Evolutionary conservation across 176 grass and related monocot genomes (phyloP).

Genomic region (Oryza nivara): DNA sequence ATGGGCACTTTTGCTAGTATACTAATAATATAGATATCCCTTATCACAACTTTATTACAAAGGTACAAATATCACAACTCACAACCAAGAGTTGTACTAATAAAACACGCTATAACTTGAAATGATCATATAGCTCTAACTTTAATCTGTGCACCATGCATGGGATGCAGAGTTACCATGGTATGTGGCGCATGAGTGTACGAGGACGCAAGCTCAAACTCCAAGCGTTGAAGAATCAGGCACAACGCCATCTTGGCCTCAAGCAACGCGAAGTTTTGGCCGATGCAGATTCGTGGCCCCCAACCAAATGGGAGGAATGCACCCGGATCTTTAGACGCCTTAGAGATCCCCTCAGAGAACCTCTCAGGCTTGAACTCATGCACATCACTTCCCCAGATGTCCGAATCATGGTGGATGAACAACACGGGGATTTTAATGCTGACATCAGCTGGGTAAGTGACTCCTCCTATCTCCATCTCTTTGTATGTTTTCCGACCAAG

Average conservation of each 20-base stretch:
- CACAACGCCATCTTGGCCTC: constrained; percentile 63
- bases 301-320: constrained; percentile 62
- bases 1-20: too few species aligned
- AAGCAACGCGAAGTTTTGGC: constrained; percentile 62
- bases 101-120: too few species aligned
- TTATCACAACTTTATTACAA: too few species aligned
- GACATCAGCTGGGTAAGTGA: constrained; percentile 49
- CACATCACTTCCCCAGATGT: constrained; percentile 58
- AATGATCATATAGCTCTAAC: too few species aligned
- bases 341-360: constrained; percentile 57
- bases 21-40: too few species aligned
- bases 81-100: too few species aligned
- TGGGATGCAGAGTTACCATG: too few species aligned
- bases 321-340: constrained; percentile 42
- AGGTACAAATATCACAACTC: too few species aligned
- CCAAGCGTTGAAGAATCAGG: constrained; percentile 55
- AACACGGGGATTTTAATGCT: constrained; percentile 43
- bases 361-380: constrained; percentile 60
- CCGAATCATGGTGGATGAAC: constrained; percentile 47
- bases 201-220: constrained; percentile 43
- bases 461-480: constrained; percentile 48
- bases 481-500: constrained; percentile 41
- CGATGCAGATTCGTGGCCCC: constrained; percentile 64
- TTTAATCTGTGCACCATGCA: too few species aligned
- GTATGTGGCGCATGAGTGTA: constrained; percentile 52